These are phyloP conservation scores for Eragrostis tef DNA, from an alignment of 202 grass and related monocot species.

Conservation along the genomic window DNA sequence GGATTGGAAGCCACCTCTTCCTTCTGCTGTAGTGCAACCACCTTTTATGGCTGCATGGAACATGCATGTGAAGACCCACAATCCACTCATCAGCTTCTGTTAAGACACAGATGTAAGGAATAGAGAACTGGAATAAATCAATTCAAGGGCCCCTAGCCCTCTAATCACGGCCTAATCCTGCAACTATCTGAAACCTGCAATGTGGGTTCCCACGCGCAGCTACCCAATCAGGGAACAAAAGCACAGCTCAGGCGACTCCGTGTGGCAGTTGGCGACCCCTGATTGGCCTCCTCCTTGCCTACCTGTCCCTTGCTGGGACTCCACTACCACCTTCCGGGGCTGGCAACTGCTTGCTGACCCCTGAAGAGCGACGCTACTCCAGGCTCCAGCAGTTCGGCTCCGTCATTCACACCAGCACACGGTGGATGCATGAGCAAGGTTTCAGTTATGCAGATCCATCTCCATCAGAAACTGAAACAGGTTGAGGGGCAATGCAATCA, in stretches of 20 bases:
- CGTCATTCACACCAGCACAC: constrained; percentile 45
- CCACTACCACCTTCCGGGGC: background rate
- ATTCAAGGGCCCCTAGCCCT: background rate
- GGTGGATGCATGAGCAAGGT: constrained; percentile 45
- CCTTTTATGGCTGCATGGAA: background rate
- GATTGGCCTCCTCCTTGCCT: constrained; percentile 18
- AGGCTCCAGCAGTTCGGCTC: background rate
- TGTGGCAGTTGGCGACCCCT: constrained; percentile 38
- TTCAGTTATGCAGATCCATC: constrained; percentile 33
- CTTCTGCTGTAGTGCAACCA: no score
- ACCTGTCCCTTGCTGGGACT: constrained; percentile 16
- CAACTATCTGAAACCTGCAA: constrained; percentile 3
- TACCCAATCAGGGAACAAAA: constrained; percentile 38
- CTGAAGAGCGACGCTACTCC: background rate
- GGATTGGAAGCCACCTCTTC: no score
- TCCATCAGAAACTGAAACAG: constrained; percentile 33
- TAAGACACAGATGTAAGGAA: background rate
- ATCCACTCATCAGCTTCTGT: background rate
- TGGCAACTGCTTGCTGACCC: constrained; percentile 8
- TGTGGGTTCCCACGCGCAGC: constrained; percentile 8
- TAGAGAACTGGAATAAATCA: background rate
- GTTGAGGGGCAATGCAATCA: constrained; percentile 35
- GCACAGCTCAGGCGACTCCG: constrained; percentile 23
- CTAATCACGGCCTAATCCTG: background rate
- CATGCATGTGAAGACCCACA: background rate